Evolutionary conservation across 148 eudicot genomes (phyloP).

Genomic region (Talinum fruticosum): DNA sequence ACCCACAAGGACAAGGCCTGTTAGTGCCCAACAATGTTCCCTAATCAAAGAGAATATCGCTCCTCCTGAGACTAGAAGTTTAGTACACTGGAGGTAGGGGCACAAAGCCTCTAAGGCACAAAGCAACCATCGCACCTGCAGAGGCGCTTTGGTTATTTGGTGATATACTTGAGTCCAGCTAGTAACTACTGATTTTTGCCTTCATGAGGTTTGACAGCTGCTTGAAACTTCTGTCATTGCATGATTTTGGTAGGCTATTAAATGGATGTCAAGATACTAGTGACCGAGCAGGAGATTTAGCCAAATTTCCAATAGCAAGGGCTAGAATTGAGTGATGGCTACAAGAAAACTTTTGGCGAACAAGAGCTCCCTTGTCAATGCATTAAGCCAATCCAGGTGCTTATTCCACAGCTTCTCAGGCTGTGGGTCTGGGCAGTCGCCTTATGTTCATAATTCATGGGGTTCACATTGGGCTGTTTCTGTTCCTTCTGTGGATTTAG

Average conservation of each 20-base stretch:
- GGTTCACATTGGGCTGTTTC: slow-evolving; percentile 22
- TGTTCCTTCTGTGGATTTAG: slow-evolving; percentile 27
- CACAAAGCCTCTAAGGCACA: too few relatives aligned
- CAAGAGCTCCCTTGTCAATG: slow-evolving; percentile 40
- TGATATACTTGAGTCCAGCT: background rate
- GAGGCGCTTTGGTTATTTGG: background rate
- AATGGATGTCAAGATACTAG: slow-evolving; percentile 12
- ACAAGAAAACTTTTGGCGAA: slow-evolving; percentile 49
- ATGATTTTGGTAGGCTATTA: background rate
- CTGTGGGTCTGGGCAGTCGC: slow-evolving; percentile 36
- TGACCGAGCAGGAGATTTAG: slow-evolving; percentile 19
- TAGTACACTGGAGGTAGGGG: too few relatives aligned
- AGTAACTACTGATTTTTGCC: slow-evolving; percentile 12
- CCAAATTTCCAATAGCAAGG: slow-evolving; percentile 11
- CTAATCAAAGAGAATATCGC: too few relatives aligned
- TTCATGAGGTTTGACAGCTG: slow-evolving; percentile 9
- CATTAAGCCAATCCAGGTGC: slow-evolving; percentile 27
- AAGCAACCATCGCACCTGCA: too few relatives aligned
- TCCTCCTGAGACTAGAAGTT: too few relatives aligned
- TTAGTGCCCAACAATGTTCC: too few relatives aligned
- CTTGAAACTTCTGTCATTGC: slow-evolving; percentile 7
- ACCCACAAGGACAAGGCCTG: too few relatives aligned
- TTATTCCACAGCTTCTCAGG: slow-evolving; percentile 34
- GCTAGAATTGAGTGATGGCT: slow-evolving; percentile 39
- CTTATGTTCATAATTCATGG: slow-evolving; percentile 29